Evolutionary conservation across 140 eudicot species (phyloP).

Genomic region (Ambrosia hybrid): DNA sequence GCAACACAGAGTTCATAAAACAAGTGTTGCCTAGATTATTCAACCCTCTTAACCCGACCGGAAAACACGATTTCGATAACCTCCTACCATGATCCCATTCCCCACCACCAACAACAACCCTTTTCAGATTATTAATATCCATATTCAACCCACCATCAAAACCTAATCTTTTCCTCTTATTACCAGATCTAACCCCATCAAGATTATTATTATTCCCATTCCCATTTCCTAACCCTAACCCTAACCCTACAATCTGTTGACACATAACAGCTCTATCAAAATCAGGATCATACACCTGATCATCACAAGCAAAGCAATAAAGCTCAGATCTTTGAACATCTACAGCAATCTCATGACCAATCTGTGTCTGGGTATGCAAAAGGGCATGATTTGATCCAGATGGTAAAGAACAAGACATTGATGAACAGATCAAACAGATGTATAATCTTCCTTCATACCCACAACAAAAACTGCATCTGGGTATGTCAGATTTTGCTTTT

Average conservation of each 20-base stretch:
- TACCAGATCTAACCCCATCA: constrained; percentile 36
- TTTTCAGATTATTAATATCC: constrained; percentile 42
- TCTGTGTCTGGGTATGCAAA: too few species aligned
- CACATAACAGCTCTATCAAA: constrained; percentile 63
- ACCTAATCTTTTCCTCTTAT: constrained; percentile 53
- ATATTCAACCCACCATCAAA: constrained; percentile 44
- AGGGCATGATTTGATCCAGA: too few species aligned
- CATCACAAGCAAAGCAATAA: constrained; percentile 64
- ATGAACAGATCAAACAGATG: too few species aligned
- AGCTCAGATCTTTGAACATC: constrained; percentile 81
- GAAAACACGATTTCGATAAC: constrained; percentile 65
- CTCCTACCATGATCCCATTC: constrained; percentile 45
- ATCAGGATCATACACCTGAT: constrained; percentile 93
- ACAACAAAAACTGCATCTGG: too few species aligned
- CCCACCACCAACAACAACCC: constrained; percentile 36
- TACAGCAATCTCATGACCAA: constrained; percentile 36
- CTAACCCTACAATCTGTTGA: constrained; percentile 39
- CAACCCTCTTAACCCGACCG: constrained; percentile 79
- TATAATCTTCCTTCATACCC: too few species aligned
- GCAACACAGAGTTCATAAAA: constrained; percentile 92
- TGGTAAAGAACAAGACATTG: too few species aligned
- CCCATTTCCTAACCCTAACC: constrained; percentile 17
- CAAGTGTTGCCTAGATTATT: constrained; percentile 86
- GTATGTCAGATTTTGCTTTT: too few species aligned
- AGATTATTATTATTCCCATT: constrained; percentile 17